These are phyloP conservation scores for Ogataea ramenticola DNA, from an alignment of 805 yeast genomes.

Conservation along the genomic window DNA sequence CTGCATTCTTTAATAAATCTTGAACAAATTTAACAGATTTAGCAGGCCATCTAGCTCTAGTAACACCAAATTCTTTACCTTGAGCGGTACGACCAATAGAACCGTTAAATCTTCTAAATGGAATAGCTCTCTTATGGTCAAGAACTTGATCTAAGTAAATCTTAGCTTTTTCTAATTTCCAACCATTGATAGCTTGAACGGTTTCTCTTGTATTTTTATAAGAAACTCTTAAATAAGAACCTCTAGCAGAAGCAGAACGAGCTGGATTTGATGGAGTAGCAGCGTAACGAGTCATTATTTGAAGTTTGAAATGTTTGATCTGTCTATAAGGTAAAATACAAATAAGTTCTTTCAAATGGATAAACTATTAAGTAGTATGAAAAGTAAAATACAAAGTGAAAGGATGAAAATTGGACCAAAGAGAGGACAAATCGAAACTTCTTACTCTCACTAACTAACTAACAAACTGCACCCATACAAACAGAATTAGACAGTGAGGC, in stretches of 20 bases:
- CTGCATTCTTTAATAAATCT: constrained; percentile 95
- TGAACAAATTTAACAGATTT: constrained; percentile 94
- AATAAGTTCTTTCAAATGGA: not conserved
- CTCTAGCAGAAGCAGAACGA: constrained; percentile 98
- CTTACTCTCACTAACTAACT: no score
- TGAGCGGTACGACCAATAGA: constrained; percentile 99
- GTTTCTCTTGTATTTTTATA: constrained; percentile 99
- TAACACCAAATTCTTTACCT: constrained; percentile 99
- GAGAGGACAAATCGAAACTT: no score
- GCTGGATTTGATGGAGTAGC: constrained; percentile 99
- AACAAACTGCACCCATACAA: no score
- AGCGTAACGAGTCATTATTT: constrained; percentile 98
- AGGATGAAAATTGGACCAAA: no score
- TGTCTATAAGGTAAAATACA: no score
- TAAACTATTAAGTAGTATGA: no score
- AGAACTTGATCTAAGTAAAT: constrained; percentile 91
- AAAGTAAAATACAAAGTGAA: no score
- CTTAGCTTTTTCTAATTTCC: constrained; percentile 96
- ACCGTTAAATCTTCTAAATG: constrained; percentile 96
- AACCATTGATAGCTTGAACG: constrained; percentile 96
- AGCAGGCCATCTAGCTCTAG: constrained; percentile 99
- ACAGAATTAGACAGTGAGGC: no score
- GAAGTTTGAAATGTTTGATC: no score
- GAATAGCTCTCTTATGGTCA: constrained; percentile 99
- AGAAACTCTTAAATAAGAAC: constrained; percentile 98